Evolutionary conservation across 1,139 yeast species (phyloP).

Genomic region (Kodamaea fungicola): DNA sequence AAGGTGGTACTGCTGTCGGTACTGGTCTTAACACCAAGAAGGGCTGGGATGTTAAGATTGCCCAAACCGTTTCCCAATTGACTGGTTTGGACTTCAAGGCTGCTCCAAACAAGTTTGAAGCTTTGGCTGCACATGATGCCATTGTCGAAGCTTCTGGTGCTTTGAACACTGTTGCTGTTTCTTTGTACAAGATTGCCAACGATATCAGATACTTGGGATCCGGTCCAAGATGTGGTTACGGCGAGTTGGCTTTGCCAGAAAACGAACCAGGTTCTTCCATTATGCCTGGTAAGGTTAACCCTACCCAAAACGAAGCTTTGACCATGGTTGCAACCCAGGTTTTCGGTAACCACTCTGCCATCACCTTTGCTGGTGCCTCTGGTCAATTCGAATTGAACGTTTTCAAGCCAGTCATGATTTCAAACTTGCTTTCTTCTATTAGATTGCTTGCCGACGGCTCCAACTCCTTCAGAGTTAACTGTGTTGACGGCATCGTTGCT

Average conservation of each 20-base stretch:
- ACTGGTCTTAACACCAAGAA: conserved; percentile 92
- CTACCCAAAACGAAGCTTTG: conserved; percentile 97
- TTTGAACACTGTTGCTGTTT: conserved; percentile 88
- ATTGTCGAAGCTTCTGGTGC: conserved; percentile 97
- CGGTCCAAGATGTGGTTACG: conserved; percentile 99
- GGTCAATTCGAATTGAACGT: conserved; percentile 98
- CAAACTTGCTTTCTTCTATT: conserved; percentile 82
- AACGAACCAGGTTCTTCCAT: conserved; percentile 99
- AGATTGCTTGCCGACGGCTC: conserved; percentile 88
- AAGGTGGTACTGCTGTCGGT: conserved; percentile 99
- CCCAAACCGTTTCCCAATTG: conserved; percentile 71
- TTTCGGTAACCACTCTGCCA: conserved; percentile 91
- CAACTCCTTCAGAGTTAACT: conserved; percentile 84
- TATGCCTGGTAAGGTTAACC: conserved; percentile 99
- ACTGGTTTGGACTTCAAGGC: conserved; percentile 88
- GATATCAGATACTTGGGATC: conserved; percentile 98
- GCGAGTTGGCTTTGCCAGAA: conserved; percentile 92
- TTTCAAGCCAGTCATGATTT: conserved; percentile 92
- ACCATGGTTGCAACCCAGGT: conserved; percentile 98
- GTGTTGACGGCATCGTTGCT: conserved; percentile 93
- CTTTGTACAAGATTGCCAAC: conserved; percentile 93
- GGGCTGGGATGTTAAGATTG: conserved; percentile 85
- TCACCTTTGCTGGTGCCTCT: conserved; percentile 96
- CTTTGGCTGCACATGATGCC: conserved; percentile 98
- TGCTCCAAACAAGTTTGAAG: conserved; percentile 98